Evolutionary conservation across 257 asterid species (phyloP).

Genomic region (Rhazya stricta): DNA sequence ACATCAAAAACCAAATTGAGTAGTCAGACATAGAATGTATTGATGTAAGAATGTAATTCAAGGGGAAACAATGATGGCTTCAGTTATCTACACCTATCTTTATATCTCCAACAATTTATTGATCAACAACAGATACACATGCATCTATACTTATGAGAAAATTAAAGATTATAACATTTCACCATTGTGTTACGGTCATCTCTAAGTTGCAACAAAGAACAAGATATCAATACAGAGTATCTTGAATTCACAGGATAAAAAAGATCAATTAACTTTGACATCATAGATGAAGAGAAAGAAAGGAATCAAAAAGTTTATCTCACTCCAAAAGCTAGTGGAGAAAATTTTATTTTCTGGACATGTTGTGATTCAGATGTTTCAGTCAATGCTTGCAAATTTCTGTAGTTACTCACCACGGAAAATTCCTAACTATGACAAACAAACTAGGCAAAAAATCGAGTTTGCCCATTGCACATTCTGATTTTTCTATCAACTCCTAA

Average conservation of each 20-base stretch:
- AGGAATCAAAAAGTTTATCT: neutral
- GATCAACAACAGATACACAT: neutral
- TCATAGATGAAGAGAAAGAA: neutral
- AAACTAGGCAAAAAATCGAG: neutral
- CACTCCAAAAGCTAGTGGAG: neutral
- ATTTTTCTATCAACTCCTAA: neutral
- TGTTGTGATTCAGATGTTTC: neutral
- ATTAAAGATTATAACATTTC: neutral
- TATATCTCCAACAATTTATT: neutral
- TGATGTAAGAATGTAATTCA: neutral
- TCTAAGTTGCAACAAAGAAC: neutral
- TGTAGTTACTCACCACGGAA: neutral
- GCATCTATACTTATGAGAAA: neutral
- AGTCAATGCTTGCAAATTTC: neutral
- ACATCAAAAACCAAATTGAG: constrained; percentile 2
- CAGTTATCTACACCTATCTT: neutral
- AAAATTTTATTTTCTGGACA: neutral
- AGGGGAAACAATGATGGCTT: neutral
- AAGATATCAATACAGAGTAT: neutral
- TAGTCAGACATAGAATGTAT: neutral
- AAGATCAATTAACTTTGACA: neutral
- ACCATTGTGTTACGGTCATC: neutral
- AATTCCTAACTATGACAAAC: neutral
- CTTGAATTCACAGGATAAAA: neutral
- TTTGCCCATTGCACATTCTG: neutral